Evolutionary conservation across 768 basidiomycete genomes (phyloP).

Genomic region (Leccinum disarticulatum): DNA sequence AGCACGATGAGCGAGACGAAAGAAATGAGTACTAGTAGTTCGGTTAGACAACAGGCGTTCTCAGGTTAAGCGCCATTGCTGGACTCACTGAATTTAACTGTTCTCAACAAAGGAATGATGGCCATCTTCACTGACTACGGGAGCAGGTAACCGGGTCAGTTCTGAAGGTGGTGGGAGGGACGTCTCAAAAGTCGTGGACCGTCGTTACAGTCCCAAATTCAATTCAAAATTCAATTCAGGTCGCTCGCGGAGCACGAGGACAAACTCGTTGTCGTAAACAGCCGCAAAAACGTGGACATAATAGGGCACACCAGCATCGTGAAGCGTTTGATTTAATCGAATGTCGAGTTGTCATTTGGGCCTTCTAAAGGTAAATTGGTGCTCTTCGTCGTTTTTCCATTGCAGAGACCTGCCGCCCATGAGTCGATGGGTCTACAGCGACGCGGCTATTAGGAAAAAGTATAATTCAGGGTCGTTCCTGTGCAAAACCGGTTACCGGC

Average conservation of each 20-base stretch:
- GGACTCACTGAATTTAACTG: conserved; percentile 23
- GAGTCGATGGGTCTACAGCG: background rate
- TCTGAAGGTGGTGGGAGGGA: background rate
- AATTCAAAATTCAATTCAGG: background rate
- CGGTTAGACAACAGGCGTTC: background rate
- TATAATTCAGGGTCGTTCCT: conserved; percentile 6
- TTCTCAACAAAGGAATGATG: conserved; percentile 27
- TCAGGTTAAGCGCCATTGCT: background rate
- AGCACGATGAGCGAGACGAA: conserved; percentile 20
- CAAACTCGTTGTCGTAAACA: conserved; percentile 6
- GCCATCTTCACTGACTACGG: conserved; percentile 17
- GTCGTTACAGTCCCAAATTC: background rate
- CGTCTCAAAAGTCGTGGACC: background rate
- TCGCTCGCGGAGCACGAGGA: background rate
- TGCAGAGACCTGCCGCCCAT: background rate
- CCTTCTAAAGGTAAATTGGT: background rate
- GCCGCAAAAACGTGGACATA: conserved; percentile 11
- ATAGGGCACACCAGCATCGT: background rate
- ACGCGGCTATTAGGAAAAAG: background rate
- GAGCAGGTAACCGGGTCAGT: background rate
- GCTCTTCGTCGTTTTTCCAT: background rate
- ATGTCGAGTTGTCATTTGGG: background rate
- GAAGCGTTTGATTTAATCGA: background rate
- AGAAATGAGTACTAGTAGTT: conserved; percentile 12
- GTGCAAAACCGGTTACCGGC: background rate